These are phyloP conservation scores for Mycena vulgaris DNA, from an alignment of 768 basidiomycete genomes.

Conservation along the genomic window DNA sequence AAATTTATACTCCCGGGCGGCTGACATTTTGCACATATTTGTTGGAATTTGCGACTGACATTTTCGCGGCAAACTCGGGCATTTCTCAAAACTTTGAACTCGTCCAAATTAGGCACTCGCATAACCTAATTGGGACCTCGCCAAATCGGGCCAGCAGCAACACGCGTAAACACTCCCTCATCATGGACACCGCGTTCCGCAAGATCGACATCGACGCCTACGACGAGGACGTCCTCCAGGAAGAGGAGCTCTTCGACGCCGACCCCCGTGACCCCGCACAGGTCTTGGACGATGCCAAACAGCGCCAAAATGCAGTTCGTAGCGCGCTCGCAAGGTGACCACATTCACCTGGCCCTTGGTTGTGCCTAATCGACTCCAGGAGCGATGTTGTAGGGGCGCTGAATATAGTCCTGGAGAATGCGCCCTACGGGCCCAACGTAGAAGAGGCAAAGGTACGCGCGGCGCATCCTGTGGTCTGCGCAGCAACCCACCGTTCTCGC, in stretches of 20 bases:
- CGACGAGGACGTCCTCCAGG: conserved; percentile 92
- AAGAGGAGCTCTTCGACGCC: conserved; percentile 88
- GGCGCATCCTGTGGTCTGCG: background rate
- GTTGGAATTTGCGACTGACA: background rate
- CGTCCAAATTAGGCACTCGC: background rate
- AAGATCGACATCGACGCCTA: conserved; percentile 95
- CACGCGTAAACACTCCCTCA: conserved; percentile 10
- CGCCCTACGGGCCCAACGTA: conserved; percentile 90
- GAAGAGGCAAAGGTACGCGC: conserved; percentile 91
- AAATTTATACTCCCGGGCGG: conserved; percentile 5
- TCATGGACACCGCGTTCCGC: conserved; percentile 76
- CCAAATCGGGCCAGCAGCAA: background rate
- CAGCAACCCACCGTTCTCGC: conserved; percentile 25
- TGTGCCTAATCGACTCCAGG: conserved; percentile 56
- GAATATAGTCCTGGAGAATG: conserved; percentile 76
- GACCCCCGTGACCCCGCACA: conserved; percentile 86
- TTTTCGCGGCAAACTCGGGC: background rate
- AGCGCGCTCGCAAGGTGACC: conserved; percentile 81
- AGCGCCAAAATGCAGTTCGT: conserved; percentile 80
- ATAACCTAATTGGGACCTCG: background rate
- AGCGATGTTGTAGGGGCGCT: conserved; percentile 85
- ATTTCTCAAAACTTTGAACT: too few species aligned
- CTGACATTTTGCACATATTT: background rate
- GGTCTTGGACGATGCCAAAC: conserved; percentile 82
- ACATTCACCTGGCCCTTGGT: background rate